These are phyloP conservation scores for Rhynchospora breviuscula DNA, from an alignment of 176 grass and related monocot genomes.

Conservation along the genomic window DNA sequence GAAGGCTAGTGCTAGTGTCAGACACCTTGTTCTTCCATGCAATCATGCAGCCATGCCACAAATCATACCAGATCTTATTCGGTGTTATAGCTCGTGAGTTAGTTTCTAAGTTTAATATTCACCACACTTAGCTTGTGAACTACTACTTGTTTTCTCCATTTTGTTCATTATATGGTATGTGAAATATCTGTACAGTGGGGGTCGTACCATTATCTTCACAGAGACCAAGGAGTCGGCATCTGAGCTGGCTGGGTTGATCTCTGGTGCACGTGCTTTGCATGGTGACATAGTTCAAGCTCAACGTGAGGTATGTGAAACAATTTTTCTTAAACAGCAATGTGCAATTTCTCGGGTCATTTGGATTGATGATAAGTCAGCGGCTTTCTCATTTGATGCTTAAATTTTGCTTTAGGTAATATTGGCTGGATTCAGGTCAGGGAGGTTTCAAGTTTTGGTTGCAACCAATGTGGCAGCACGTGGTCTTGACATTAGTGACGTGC, in stretches of 20 bases:
- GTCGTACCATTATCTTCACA: constrained; percentile 90
- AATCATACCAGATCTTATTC: constrained; percentile 89
- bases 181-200: constrained; percentile 43
- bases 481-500: constrained; percentile 89
- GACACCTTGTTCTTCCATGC: constrained; percentile 93
- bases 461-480: constrained; percentile 97
- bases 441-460: constrained; percentile 87
- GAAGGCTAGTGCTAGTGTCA: constrained; percentile 88
- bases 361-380: neutral
- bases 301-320: constrained; percentile 66
- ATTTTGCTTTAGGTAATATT: constrained; percentile 65
- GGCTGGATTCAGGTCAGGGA: constrained; percentile 82
- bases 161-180: constrained; percentile 4
- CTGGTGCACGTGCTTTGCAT: constrained; percentile 85
- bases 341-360: neutral
- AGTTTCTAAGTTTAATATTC: neutral
- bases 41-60: constrained; percentile 64
- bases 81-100: constrained; percentile 87
- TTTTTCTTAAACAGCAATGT: neutral
- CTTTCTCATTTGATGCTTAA: neutral
- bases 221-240: constrained; percentile 84
- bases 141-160: neutral
- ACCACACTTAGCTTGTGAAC: neutral
- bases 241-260: constrained; percentile 63
- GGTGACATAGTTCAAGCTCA: constrained; percentile 85